Percentiles rank a stretch among this genome's conserved stretches.
phyloP scores from a whole-genome alignment of 1,284 basidiomycete genomes.

The Cryptococcus sp. region DNA sequence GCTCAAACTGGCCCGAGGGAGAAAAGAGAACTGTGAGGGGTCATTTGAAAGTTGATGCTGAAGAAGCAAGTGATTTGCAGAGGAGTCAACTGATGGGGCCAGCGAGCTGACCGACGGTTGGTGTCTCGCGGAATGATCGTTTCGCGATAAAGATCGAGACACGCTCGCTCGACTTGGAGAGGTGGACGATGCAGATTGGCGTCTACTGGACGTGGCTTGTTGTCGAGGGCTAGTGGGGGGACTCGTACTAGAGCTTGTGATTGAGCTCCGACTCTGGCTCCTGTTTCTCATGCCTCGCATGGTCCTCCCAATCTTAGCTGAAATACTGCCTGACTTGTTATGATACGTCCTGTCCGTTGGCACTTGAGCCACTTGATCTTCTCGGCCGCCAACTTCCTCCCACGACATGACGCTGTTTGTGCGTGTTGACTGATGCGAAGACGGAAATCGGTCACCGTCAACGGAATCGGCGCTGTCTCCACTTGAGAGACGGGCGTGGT shows the following conservation, averaged over 20 bases:
- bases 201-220: conserved; percentile 12
- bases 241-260: conserved; percentile 19
- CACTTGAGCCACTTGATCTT: conserved; percentile 25
- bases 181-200: conserved; percentile 31
- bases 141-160: conserved; percentile 2
- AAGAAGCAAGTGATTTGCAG: conserved; percentile 35
- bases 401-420: conserved; percentile 42
- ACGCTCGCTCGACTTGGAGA: conserved; percentile 18
- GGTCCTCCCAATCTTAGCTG: conserved; percentile 38
- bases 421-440: conserved; percentile 15
- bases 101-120: conserved; percentile 39
- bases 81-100: conserved; percentile 26
- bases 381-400: conserved; percentile 40
- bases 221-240: conserved; percentile 30
- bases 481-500: background rate
- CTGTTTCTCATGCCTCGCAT: conserved; percentile 39
- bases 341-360: conserved; percentile 32
- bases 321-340: conserved; percentile 43
- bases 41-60: conserved; percentile 42
- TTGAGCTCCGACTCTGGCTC: conserved; percentile 27
- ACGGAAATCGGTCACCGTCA: conserved; percentile 5
- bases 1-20: conserved; percentile 59
- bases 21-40: conserved; percentile 57
- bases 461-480: background rate
- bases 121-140: conserved; percentile 16